Percentiles rank a stretch among this genome's conserved stretches.
phyloP scores from a whole-genome alignment of 176 grass and related monocot genomes.

The Microstegium vimineum region DNA sequence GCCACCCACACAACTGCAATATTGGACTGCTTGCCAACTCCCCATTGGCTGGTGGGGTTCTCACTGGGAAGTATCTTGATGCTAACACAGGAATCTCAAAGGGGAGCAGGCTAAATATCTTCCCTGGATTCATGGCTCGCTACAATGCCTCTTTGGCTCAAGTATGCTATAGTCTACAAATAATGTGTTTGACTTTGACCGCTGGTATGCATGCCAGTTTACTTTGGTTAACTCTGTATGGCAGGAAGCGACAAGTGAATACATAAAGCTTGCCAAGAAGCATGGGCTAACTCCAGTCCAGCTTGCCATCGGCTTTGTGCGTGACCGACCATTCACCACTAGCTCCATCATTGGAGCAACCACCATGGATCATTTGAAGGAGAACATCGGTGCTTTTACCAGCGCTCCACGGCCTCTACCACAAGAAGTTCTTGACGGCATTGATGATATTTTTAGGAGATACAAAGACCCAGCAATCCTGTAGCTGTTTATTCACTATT shows the following conservation, averaged over 20 bases:
- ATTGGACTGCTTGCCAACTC: constrained; percentile 82
- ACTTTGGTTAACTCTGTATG: neutral
- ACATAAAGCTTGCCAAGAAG: constrained; percentile 59
- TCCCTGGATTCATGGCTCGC: constrained; percentile 87
- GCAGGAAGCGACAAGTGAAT: constrained; percentile 67
- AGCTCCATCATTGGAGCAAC: constrained; percentile 91
- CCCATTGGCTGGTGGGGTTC: constrained; percentile 68
- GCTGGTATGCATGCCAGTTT: neutral
- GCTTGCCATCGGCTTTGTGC: constrained; percentile 76
- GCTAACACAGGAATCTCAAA: constrained; percentile 29
- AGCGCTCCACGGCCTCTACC: constrained; percentile 53
- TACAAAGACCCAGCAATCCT: constrained; percentile 69
- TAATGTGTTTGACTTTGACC: neutral
- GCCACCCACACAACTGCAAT: constrained; percentile 80
- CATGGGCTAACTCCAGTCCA: constrained; percentile 71
- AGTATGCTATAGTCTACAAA: constrained; percentile 31
- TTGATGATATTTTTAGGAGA: constrained; percentile 66
- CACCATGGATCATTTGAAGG: constrained; percentile 72
- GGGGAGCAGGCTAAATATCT: constrained; percentile 64
- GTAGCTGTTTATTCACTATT: constrained; percentile 2
- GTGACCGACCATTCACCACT: constrained; percentile 57
- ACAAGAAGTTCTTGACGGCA: constrained; percentile 36
- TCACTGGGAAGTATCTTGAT: constrained; percentile 85
- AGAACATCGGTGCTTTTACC: constrained; percentile 62
- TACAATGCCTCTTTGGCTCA: constrained; percentile 73